Conservation (phyloP, 2,329 filamentous ascomycete genomes). For the Trichophyton verrucosum region DNA sequence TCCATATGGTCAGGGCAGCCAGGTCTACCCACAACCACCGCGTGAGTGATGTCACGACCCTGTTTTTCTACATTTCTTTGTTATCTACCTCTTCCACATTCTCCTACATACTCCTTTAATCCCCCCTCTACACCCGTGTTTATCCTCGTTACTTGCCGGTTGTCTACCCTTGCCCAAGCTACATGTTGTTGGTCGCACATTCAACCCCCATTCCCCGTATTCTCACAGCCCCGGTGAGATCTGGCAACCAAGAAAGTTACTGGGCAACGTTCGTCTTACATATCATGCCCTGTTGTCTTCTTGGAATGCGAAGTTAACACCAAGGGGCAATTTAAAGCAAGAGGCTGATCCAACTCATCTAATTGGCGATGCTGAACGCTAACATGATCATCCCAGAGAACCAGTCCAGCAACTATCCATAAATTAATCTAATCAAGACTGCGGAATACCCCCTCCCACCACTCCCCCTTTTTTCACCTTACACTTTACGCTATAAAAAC, state of each 20-base stretch:
- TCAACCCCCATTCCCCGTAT: background rate
- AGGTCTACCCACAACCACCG: slow-evolving; percentile 36
- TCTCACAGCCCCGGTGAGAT: background rate
- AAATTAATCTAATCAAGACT: slow-evolving; percentile 7
- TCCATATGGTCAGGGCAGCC: slow-evolving; percentile 38
- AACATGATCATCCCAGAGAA: slow-evolving; percentile 20
- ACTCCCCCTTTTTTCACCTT: background rate
- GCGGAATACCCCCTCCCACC: background rate
- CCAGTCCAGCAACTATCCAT: slow-evolving; percentile 21
- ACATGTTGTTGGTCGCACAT: background rate
- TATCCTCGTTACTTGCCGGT: slow-evolving; percentile 9
- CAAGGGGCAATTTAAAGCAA: background rate
- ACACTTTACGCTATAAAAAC: background rate
- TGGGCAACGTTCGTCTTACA: background rate
- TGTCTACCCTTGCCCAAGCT: background rate
- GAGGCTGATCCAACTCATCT: background rate
- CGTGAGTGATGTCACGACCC: slow-evolving; percentile 31
- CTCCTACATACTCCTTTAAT: background rate
- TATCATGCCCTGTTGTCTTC: background rate
- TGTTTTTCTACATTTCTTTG: slow-evolving; percentile 9
- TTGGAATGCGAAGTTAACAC: background rate
- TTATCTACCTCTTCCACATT: background rate
- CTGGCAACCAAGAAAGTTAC: background rate
- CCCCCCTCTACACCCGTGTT: background rate
- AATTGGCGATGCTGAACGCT: slow-evolving; percentile 19